phyloP scores from a whole-genome alignment of 164 flowering plant genomes.

The Umbellularia californica region DNA sequence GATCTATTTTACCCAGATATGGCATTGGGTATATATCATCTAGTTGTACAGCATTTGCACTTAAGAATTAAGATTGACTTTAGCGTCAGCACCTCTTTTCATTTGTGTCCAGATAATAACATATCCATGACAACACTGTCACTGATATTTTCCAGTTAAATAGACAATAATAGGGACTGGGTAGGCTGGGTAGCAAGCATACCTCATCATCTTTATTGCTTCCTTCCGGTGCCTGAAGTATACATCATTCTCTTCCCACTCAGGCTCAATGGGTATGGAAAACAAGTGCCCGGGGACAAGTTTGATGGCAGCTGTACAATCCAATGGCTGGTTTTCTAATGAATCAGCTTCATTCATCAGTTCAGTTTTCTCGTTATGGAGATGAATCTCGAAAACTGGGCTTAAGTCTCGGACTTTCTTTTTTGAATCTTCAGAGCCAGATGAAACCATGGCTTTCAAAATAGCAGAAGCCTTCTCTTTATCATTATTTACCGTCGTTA shows the following conservation, averaged over 20 bases:
- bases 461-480: conserved; percentile 45
- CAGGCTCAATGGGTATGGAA: conserved; percentile 65
- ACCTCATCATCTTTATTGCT: conserved; percentile 77
- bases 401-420: conserved; percentile 3
- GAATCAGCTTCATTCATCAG: conserved; percentile 2
- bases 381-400: background rate
- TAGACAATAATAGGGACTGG: background rate
- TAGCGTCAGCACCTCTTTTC: too few relatives aligned
- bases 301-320: conserved; percentile 8
- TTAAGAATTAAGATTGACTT: too few relatives aligned
- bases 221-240: conserved; percentile 75
- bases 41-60: too few relatives aligned
- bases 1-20: too few relatives aligned
- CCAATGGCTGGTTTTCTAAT: conserved; percentile 1
- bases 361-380: background rate
- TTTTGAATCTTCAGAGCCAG: conserved; percentile 15
- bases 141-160: background rate
- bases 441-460: conserved; percentile 48
- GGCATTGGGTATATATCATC: too few relatives aligned
- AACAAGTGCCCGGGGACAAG: conserved; percentile 18
- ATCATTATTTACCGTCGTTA: conserved; percentile 51
- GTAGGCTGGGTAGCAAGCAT: conserved; percentile 14
- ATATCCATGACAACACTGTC: background rate
- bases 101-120: background rate
- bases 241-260: conserved; percentile 87